These are phyloP conservation scores for Puya raimondii DNA, from an alignment of 176 grass and related monocot species.

Conservation along the genomic window DNA sequence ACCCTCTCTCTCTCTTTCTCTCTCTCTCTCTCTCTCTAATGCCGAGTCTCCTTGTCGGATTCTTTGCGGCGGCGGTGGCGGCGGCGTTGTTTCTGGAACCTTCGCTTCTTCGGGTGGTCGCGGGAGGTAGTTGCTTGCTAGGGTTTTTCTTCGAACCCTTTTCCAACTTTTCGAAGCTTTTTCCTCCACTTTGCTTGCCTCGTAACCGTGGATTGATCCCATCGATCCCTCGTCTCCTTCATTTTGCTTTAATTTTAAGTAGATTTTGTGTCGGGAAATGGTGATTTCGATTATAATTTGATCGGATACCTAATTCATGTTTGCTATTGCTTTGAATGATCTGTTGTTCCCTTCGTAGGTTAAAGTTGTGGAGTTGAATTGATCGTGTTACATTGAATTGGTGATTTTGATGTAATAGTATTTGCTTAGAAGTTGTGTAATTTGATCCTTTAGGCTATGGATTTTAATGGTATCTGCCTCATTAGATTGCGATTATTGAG, in stretches of 20 bases:
- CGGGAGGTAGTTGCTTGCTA: slow-evolving; percentile 29
- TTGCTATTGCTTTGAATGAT: too few relatives aligned
- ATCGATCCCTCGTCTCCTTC: too few relatives aligned
- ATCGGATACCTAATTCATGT: too few relatives aligned
- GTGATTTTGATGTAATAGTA: too few relatives aligned
- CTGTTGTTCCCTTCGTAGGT: too few relatives aligned
- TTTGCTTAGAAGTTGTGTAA: background rate
- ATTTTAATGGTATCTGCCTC: background rate
- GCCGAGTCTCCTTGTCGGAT: slow-evolving; percentile 10
- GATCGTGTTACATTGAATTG: too few relatives aligned
- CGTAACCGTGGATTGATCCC: background rate
- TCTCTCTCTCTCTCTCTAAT: slow-evolving; percentile 6
- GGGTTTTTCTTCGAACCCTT: background rate
- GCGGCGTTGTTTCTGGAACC: slow-evolving; percentile 18
- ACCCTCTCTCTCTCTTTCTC: slow-evolving; percentile 4
- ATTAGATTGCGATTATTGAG: background rate
- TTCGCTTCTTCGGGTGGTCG: slow-evolving; percentile 31
- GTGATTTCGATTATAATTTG: too few relatives aligned
- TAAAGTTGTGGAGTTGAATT: too few relatives aligned
- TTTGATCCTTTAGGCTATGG: background rate
- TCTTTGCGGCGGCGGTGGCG: background rate
- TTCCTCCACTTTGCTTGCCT: background rate
- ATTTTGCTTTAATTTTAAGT: too few relatives aligned
- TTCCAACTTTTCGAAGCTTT: background rate
- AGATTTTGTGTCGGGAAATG: too few relatives aligned